A percentile compares a stretch with the other conserved stretches of the same genome.
Conservation (phyloP, 805 yeast species). For the Sugiyamaella boreocaroliniensis region DNA sequence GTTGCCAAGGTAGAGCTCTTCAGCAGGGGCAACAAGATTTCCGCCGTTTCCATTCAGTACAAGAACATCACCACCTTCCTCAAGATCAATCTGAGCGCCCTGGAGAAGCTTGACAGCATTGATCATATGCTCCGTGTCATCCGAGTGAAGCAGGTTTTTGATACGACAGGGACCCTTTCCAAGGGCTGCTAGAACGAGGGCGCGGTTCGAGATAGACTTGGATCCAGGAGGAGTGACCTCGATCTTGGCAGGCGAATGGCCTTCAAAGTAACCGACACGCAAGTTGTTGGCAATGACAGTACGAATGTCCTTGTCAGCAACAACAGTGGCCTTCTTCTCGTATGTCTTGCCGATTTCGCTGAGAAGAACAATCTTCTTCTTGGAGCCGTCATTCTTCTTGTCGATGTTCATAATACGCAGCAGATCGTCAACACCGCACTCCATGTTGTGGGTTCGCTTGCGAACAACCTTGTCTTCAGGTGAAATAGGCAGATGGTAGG, state of each 20-base stretch:
- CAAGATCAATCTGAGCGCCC: conserved; percentile 78
- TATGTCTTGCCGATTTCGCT: conserved; percentile 82
- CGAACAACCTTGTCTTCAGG: conserved; percentile 65
- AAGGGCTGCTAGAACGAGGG: conserved; percentile 84
- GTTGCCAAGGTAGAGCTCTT: conserved; percentile 81
- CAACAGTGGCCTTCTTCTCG: conserved; percentile 81
- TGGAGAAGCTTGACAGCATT: conserved; percentile 71
- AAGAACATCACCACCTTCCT: conserved; percentile 83
- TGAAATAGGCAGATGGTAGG: conserved; percentile 81
- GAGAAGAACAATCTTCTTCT: conserved; percentile 78
- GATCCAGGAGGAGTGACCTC: conserved; percentile 89
- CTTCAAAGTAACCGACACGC: conserved; percentile 50
- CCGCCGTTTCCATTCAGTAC: conserved; percentile 81
- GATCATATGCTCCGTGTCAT: conserved; percentile 93
- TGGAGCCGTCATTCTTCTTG: conserved; percentile 91
- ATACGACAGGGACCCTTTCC: conserved; percentile 80
- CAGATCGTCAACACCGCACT: conserved; percentile 69
- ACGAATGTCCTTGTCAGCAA: conserved; percentile 71
- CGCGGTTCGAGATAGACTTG: conserved; percentile 93
- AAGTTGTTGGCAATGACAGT: conserved; percentile 80
- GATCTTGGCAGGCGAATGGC: conserved; percentile 30
- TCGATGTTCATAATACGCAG: conserved; percentile 88
- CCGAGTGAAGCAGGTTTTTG: conserved; percentile 85
- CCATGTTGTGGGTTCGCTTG: conserved; percentile 60
- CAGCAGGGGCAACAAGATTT: conserved; percentile 51